Evolutionary conservation across 2,329 filamentous ascomycete genomes (phyloP), one percentile per base, ranked within the genome.

Genomic region (Neonectria coccinea): DNA sequence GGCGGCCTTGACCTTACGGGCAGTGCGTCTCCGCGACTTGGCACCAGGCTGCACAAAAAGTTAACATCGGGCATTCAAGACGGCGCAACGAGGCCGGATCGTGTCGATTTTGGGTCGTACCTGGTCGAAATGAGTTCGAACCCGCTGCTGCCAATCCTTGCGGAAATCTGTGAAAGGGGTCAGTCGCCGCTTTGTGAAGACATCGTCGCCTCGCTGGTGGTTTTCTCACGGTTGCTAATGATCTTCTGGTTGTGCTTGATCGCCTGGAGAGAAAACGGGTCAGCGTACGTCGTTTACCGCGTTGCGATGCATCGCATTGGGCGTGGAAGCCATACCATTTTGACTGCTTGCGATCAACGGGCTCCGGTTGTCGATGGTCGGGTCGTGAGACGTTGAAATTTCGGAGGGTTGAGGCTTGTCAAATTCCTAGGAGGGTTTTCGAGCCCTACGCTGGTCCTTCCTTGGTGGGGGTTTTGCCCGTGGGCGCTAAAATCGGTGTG

Each of bases 181-280:
- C 77, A 84, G 84, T 81, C 76, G 76, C 76, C 69, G 60, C 65
- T 65, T 62, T 73, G 67, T 64, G 50, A 65, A 53, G 64, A 66
- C 63, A 70, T 73, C 68, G 74, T 76, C 73, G 74, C 58, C 71
- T 73, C 66, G 70, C 67, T 66, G 67, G 61, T 70, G 73, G 73
- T 69, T 69, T 77, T 79, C 91, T 87, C 86, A 93, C 91, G 94
- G 90, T 97, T 97, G 90, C 95, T 92, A 83, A 92, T 91, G 85
- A 97, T 91, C 88, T 95, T 92, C 89, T 97, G 94, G 88, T 98
- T 98, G 92, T 97, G 94, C 91, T 97, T 97, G 93, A 98, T 97
- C 89, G 95, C 92, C 94, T 91, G 74, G 59, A 72, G 59, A 66
- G 60, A 76, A 74, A 75, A 69, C 74, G 72, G 55, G 65, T 77